phyloP scores from a whole-genome alignment of 2,329 filamentous ascomycete genomes.

The Xylariaceae sp. region DNA sequence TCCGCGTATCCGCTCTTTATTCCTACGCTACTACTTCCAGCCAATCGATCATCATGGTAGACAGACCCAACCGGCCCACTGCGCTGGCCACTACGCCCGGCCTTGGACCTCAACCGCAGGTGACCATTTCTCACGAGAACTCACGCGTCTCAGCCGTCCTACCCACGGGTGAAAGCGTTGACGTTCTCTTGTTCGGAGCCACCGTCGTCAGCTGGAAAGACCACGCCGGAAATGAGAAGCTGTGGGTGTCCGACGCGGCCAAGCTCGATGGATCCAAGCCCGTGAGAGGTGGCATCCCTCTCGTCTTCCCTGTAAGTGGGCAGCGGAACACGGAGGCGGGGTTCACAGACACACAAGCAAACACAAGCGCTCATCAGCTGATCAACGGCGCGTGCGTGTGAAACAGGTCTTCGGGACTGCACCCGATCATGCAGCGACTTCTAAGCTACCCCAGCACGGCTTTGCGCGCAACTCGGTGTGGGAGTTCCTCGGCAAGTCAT shows the following conservation, averaged over 20 bases:
- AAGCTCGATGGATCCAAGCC: constrained; percentile 82
- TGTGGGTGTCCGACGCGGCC: constrained; percentile 79
- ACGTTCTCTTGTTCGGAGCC: constrained; percentile 84
- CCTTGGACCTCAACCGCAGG: constrained; percentile 68
- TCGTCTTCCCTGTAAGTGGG: constrained; percentile 82
- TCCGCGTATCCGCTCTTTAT: not conserved
- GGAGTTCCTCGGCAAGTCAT: constrained; percentile 90
- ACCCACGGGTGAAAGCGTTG: constrained; percentile 80
- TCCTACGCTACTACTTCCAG: not conserved
- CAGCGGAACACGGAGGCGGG: not conserved
- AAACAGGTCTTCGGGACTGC: constrained; percentile 78
- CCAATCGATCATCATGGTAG: constrained; percentile 55
- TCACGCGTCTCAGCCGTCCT: constrained; percentile 73
- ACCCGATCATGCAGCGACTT: constrained; percentile 71
- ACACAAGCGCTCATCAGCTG: not conserved
- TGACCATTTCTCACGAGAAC: constrained; percentile 68
- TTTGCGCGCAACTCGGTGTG: constrained; percentile 86
- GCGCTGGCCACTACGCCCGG: constrained; percentile 71
- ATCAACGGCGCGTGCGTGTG: not conserved
- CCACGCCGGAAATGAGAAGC: constrained; percentile 69
- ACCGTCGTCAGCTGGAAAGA: constrained; percentile 94
- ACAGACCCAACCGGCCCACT: constrained; percentile 78
- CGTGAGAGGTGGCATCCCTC: constrained; percentile 84
- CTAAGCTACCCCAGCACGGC: constrained; percentile 82
- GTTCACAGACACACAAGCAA: not conserved